These are phyloP conservation scores for Bremia lactucae DNA, from an alignment of 352 stramenopile species.

Conservation along the genomic window DNA sequence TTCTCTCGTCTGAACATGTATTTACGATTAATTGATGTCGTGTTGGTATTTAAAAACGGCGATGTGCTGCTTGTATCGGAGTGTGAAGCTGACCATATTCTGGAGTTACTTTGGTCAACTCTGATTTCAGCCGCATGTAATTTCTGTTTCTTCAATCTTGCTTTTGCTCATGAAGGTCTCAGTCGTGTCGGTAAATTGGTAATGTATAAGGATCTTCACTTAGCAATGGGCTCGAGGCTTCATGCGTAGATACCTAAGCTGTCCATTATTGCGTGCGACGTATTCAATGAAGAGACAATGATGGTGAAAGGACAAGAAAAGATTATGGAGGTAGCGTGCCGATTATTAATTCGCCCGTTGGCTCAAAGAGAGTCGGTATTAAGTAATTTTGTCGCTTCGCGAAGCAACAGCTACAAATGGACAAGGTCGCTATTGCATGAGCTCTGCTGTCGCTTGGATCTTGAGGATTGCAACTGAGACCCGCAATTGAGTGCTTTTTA, in stretches of 20 bases:
- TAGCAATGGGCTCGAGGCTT: conserved; percentile 4
- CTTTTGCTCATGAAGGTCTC: conserved; percentile 13
- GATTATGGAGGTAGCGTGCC: conserved; percentile 5
- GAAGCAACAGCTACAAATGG: conserved; percentile 26
- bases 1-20: too few species aligned
- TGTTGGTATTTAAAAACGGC: too few species aligned
- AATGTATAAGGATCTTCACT: conserved; percentile 3
- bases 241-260: conserved; percentile 1
- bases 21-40: too few species aligned
- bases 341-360: conserved; percentile 11
- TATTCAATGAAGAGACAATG: conserved; percentile 31
- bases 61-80: conserved; percentile 30
- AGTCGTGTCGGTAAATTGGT: not conserved
- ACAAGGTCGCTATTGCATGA: conserved; percentile 29
- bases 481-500: too few species aligned
- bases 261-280: conserved; percentile 7
- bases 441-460: conserved; percentile 29
- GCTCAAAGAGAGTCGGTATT: conserved; percentile 12
- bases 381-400: conserved; percentile 21
- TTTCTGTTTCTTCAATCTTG: conserved; percentile 21
- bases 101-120: conserved; percentile 21
- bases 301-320: conserved; percentile 10
- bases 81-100: conserved; percentile 28
- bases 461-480: too few species aligned
- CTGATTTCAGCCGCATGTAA: not conserved